Evolutionary conservation across 2,329 filamentous ascomycete genomes (phyloP).

Genomic region (Colletotrichum sojae): DNA sequence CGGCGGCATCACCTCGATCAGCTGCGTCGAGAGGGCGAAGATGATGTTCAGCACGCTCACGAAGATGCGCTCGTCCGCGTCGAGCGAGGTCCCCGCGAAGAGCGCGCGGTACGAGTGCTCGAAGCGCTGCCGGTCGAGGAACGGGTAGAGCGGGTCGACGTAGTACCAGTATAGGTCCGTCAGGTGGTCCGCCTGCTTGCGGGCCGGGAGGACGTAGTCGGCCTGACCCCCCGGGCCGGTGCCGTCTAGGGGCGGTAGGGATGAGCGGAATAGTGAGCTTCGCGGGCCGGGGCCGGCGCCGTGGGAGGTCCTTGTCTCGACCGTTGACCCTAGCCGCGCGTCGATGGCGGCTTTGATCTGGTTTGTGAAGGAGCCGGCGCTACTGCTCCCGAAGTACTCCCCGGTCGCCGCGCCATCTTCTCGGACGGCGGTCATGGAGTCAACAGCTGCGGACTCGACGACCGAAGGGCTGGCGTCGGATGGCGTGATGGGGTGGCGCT

Average conservation of each 20-base stretch:
- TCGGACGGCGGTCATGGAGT: constrained; percentile 62
- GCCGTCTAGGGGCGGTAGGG: constrained; percentile 30
- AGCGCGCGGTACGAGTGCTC: constrained; percentile 55
- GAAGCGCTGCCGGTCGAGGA: constrained; percentile 56
- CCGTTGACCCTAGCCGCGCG: constrained; percentile 42
- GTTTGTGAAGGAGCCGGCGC: constrained; percentile 61
- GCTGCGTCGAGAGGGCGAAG: constrained; percentile 61
- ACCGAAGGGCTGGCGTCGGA: constrained; percentile 49
- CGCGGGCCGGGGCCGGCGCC: not conserved
- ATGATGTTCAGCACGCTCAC: constrained; percentile 62
- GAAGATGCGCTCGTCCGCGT: constrained; percentile 58
- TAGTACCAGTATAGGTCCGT: constrained; percentile 62
- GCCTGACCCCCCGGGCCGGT: constrained; percentile 4
- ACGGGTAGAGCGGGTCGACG: constrained; percentile 62
- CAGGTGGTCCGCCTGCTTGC: constrained; percentile 60
- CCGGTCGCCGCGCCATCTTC: constrained; percentile 57
- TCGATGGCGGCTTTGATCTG: constrained; percentile 62
- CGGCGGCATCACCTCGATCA: constrained; percentile 56
- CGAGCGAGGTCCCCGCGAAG: constrained; percentile 54
- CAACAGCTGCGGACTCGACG: constrained; percentile 56
- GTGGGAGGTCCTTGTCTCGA: not conserved
- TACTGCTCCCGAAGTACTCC: constrained; percentile 63
- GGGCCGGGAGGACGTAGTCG: constrained; percentile 59
- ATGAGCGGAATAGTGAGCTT: constrained; percentile 41
- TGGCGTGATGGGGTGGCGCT: constrained; percentile 24